phyloP scores from a whole-genome alignment of 768 basidiomycete species.

The Tubosaeta sp. region DNA sequence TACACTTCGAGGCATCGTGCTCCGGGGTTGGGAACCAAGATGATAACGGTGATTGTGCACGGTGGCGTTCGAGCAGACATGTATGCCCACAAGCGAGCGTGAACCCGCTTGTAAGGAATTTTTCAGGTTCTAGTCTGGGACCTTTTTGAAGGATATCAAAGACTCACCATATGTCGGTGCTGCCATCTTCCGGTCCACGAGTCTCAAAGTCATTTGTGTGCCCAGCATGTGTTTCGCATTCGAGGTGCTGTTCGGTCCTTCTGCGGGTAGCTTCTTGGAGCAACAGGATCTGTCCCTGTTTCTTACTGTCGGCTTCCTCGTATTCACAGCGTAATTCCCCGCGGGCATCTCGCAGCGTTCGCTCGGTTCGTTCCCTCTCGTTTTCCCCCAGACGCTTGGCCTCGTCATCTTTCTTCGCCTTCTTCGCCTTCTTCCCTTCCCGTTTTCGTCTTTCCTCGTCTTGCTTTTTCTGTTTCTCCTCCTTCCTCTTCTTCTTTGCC shows the following conservation, averaged over 20 bases:
- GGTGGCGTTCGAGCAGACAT: slow-evolving; percentile 62
- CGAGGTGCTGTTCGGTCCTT: too few relatives aligned
- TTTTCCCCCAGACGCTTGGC: background rate
- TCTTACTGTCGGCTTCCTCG: too few relatives aligned
- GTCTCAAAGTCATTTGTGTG: too few relatives aligned
- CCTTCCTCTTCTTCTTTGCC: background rate
- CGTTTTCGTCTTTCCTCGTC: background rate
- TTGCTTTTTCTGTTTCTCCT: background rate
- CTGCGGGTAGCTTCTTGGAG: too few relatives aligned
- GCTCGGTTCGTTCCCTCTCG: too few relatives aligned
- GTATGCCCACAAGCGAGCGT: slow-evolving; percentile 32
- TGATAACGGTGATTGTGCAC: slow-evolving; percentile 29
- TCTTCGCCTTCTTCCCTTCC: background rate
- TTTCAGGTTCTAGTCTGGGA: too few relatives aligned
- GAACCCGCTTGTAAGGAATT: slow-evolving; percentile 3
- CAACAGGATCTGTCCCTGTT: too few relatives aligned
- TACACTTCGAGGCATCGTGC: slow-evolving; percentile 38
- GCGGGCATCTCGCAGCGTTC: too few relatives aligned
- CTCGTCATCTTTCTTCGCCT: background rate
- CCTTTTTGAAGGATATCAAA: too few relatives aligned
- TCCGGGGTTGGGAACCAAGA: slow-evolving; percentile 23
- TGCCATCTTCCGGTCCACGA: too few relatives aligned
- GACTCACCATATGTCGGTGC: background rate
- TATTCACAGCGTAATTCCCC: too few relatives aligned
- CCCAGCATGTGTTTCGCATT: too few relatives aligned